phyloP scores from a whole-genome alignment of 306 rosid genomes.

The Cicer cuneatum region DNA sequence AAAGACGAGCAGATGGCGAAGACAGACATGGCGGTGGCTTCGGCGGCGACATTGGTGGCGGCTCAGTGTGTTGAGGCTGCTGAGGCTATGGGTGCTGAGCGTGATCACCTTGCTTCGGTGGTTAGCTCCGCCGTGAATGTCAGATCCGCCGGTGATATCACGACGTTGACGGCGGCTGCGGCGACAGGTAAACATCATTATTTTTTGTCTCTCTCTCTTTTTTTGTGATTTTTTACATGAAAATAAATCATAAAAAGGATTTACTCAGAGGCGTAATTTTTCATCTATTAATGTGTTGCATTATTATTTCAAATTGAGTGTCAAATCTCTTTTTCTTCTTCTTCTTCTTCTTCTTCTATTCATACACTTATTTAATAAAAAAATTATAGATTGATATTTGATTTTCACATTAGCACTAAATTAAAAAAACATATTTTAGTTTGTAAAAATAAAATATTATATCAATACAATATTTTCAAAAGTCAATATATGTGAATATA shows the following conservation, averaged over 20 bases:
- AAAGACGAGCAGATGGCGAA: conserved; percentile 80
- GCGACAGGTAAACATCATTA: conserved; percentile 63
- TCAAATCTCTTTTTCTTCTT: no score
- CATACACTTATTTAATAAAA: no score
- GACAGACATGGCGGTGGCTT: conserved; percentile 90
- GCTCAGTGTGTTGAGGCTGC: conserved; percentile 99
- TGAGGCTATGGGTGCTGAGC: conserved; percentile 94
- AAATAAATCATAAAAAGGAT: background rate
- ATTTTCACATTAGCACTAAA: no score
- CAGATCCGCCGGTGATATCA: conserved; percentile 81
- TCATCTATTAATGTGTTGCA: background rate
- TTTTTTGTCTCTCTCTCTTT: background rate
- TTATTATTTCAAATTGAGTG: background rate
- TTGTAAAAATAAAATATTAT: no score
- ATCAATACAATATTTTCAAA: no score
- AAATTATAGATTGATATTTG: no score
- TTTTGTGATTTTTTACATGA: background rate
- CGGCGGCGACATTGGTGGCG: conserved; percentile 89
- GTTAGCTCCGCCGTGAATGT: conserved; percentile 95
- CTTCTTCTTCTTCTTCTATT: no score
- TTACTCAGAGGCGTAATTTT: background rate
- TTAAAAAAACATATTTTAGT: no score
- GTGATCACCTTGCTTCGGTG: conserved; percentile 82
- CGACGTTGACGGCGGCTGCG: conserved; percentile 86
- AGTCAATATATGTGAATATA: no score